Evolutionary conservation across 345 rosid species (phyloP).

Genomic region (Hypericum perforatum): DNA sequence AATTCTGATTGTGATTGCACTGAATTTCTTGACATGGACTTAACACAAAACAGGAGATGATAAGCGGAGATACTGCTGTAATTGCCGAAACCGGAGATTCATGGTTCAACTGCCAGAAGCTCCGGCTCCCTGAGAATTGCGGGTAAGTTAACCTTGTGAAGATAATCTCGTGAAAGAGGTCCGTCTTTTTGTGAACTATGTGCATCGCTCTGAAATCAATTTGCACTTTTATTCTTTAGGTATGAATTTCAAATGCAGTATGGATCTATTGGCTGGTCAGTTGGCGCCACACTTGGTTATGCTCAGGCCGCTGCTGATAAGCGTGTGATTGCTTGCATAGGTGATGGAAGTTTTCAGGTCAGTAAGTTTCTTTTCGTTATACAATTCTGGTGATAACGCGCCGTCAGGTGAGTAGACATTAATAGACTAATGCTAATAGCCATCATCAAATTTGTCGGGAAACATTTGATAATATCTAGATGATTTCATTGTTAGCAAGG

Average conservation of each 20-base stretch:
- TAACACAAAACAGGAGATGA: conserved; percentile 31
- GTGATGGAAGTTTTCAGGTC: conserved; percentile 75
- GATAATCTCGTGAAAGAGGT: neutral
- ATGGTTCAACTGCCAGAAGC: conserved; percentile 79
- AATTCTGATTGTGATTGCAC: neutral
- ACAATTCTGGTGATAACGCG: neutral
- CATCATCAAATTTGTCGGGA: no score
- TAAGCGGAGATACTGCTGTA: conserved; percentile 42
- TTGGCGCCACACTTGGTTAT: conserved; percentile 69
- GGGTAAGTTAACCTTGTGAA: conserved; percentile 30
- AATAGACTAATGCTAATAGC: no score
- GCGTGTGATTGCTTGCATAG: conserved; percentile 70
- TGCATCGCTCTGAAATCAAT: conserved; percentile 1
- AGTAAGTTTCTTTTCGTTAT: neutral
- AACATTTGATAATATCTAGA: no score
- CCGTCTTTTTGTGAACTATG: neutral
- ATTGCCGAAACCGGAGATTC: conserved; percentile 77
- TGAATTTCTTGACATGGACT: neutral
- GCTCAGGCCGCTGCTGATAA: conserved; percentile 58
- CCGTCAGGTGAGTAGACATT: no score
- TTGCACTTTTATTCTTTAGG: conserved; percentile 19
- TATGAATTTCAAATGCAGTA: conserved; percentile 79
- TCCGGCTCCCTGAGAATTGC: conserved; percentile 56
- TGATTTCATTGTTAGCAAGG: no score
- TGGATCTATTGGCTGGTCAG: conserved; percentile 79